A percentile compares a stretch with the other conserved stretches of the same genome.
Conservation (phyloP, 2,329 filamentous ascomycete species). For the Tolypocladium guangdongense region DNA sequence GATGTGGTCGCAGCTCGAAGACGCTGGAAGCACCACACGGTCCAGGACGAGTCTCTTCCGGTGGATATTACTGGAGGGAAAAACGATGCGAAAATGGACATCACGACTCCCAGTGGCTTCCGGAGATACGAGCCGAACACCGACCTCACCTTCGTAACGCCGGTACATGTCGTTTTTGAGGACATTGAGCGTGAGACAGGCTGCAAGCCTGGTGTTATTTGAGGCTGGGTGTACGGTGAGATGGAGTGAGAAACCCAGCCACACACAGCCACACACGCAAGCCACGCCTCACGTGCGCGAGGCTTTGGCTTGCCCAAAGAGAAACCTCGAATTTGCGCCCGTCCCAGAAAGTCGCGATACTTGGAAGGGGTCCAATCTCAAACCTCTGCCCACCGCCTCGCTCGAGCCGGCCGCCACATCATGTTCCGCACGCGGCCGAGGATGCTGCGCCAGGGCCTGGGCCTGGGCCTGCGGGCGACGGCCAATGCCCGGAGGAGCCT, state of each 20-base stretch:
- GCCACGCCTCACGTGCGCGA: neutral
- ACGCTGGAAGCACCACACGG: too few species aligned
- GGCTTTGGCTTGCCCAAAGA: neutral
- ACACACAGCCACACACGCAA: neutral
- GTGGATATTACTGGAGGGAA: too few species aligned
- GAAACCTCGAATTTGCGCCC: neutral
- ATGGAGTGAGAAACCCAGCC: neutral
- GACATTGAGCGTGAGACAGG: too few species aligned
- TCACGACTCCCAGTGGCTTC: too few species aligned
- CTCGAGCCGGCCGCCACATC: constrained; percentile 6
- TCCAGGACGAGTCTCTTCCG: too few species aligned
- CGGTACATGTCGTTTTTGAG: too few species aligned
- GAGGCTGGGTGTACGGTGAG: too few species aligned
- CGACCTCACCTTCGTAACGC: too few species aligned
- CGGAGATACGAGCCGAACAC: too few species aligned
- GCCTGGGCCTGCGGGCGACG: constrained; percentile 23
- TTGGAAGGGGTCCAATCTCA: neutral
- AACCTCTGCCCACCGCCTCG: neutral
- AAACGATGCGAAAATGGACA: too few species aligned
- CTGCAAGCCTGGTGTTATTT: too few species aligned
- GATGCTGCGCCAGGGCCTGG: constrained; percentile 32
- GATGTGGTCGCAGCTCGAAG: too few species aligned
- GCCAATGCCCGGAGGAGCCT: constrained; percentile 27
- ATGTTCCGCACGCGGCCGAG: constrained; percentile 46
- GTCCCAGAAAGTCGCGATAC: neutral